Base-by-base conservation (phyloP, 1,284 basidiomycete species). In the Sphaerobolus stellatus region DNA sequence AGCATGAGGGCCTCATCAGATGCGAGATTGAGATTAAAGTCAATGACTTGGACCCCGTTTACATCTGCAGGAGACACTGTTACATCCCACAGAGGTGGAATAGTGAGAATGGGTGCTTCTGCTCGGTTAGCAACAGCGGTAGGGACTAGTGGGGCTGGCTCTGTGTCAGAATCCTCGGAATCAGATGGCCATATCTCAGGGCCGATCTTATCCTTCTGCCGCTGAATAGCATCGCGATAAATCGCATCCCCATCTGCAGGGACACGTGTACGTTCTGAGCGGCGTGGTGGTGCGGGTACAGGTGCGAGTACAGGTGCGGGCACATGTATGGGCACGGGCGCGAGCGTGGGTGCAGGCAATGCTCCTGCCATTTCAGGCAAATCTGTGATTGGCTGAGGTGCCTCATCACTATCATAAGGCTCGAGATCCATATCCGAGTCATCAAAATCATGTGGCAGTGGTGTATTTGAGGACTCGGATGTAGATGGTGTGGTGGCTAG, bases 151-250 rank as follows among this genome's bases (percentile, higher is more conserved):
- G 7, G 18, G 8, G 18, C 40, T 9, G 25, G 8, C 11, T 11
- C 11, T 36, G 33, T 11, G 33, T 36, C 18, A 8, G 18, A n/a
- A 43, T 43, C 40, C 7, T 18, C 40, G 25, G 25, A 7, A 8
- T 43, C 6, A 7, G 25, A 43, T 18, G 7, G 40, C 40, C 18
- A 24, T n/a, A 43, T n/a, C 25, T 43, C n/a, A 47, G 14, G 58
- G 50, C 44, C 50, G n/a, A 16, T 53, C 22, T 25, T 52, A 28
- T 29, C 54, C 53, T 34, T 59, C 58, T 18, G 36, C 25, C 48
- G n/a, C 25, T 27, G 43, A 48, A n/a, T 18, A 48, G 50, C 20
- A 51, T 33, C 20, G 34, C 50, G 48, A 33, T 28, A 7, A 20
- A n/a, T 43, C 18, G n/a, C n/a, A 50, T 25, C 14, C 7, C 29